phyloP scores from a whole-genome alignment of 805 yeast species.

The Saturnispora ahearnii region DNA sequence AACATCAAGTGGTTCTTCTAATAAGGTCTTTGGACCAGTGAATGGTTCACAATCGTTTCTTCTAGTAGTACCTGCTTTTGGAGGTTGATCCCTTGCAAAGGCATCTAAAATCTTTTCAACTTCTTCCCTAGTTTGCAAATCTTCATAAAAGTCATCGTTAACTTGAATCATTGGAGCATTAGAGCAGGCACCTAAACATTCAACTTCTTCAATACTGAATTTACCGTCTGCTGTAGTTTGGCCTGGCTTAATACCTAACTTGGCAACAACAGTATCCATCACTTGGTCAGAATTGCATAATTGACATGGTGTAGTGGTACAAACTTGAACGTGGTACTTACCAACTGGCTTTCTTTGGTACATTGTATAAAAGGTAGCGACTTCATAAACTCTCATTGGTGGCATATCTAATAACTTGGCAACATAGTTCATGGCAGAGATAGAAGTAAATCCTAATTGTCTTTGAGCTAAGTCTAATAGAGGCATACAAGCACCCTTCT shows the following conservation, averaged over 20 bases:
- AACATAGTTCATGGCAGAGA: slow-evolving; percentile 82
- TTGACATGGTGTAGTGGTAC: slow-evolving; percentile 88
- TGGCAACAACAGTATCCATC: slow-evolving; percentile 56
- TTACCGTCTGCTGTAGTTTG: slow-evolving; percentile 66
- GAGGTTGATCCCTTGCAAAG: slow-evolving; percentile 53
- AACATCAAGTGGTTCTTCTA: slow-evolving; percentile 59
- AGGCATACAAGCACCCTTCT: slow-evolving; percentile 85
- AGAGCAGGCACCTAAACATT: slow-evolving; percentile 87
- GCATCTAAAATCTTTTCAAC: slow-evolving; percentile 53
- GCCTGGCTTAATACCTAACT: slow-evolving; percentile 61
- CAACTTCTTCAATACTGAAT: slow-evolving; percentile 81
- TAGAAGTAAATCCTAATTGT: slow-evolving; percentile 77
- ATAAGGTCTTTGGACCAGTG: slow-evolving; percentile 57
- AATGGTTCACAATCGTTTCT: slow-evolving; percentile 73
- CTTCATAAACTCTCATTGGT: slow-evolving; percentile 90
- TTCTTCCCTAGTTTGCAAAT: slow-evolving; percentile 55
- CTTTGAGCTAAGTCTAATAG: slow-evolving; percentile 80
- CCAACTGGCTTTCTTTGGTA: slow-evolving; percentile 82
- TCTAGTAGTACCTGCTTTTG: slow-evolving; percentile 54
- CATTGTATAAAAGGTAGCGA: slow-evolving; percentile 89
- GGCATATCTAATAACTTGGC: slow-evolving; percentile 81
- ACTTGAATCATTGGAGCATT: slow-evolving; percentile 85
- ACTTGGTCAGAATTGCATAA: slow-evolving; percentile 75
- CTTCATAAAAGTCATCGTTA: slow-evolving; percentile 78
- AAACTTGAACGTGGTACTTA: slow-evolving; percentile 71